These are phyloP conservation scores for Marasmius tenuissimus DNA, from an alignment of 1,284 basidiomycete genomes.

Conservation along the genomic window DNA sequence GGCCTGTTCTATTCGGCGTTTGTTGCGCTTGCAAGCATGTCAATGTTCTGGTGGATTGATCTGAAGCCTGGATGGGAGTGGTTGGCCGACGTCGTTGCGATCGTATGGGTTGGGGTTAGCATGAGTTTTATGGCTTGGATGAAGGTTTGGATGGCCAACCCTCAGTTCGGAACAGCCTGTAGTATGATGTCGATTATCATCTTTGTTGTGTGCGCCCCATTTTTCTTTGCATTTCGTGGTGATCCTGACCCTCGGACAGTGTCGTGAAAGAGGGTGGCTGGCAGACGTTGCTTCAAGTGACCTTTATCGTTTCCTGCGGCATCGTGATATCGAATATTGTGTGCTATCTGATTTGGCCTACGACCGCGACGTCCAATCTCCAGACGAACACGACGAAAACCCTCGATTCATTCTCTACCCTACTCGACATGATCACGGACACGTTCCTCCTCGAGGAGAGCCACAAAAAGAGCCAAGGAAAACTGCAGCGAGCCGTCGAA, in stretches of 20 bases:
- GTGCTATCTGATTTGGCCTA: slow-evolving; percentile 83
- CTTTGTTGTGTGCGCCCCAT: slow-evolving; percentile 74
- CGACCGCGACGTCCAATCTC: slow-evolving; percentile 80
- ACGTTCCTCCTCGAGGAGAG: slow-evolving; percentile 85
- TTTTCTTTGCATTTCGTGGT: not conserved
- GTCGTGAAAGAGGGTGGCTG: slow-evolving; percentile 90
- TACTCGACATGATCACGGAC: slow-evolving; percentile 77
- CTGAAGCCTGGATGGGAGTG: slow-evolving; percentile 65
- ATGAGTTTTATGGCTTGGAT: slow-evolving; percentile 85
- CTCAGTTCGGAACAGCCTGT: slow-evolving; percentile 92
- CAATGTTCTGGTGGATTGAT: slow-evolving; percentile 79
- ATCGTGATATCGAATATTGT: slow-evolving; percentile 79
- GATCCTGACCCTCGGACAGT: slow-evolving; percentile 32
- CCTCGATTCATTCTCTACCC: slow-evolving; percentile 83
- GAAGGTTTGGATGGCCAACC: slow-evolving; percentile 89
- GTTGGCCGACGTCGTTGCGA: slow-evolving; percentile 65
- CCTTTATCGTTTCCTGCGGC: slow-evolving; percentile 79
- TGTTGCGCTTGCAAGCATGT: slow-evolving; percentile 77
- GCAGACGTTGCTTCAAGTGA: slow-evolving; percentile 70
- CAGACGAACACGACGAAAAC: slow-evolving; percentile 85
- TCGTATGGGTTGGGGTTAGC: slow-evolving; percentile 81
- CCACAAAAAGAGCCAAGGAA: slow-evolving; percentile 52
- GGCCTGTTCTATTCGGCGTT: slow-evolving; percentile 73
- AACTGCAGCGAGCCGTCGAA: slow-evolving; percentile 73
- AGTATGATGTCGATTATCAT: slow-evolving; percentile 90